Base-by-base conservation (phyloP, 805 yeast species). In the Tetrapisispora taiwanensis region DNA sequence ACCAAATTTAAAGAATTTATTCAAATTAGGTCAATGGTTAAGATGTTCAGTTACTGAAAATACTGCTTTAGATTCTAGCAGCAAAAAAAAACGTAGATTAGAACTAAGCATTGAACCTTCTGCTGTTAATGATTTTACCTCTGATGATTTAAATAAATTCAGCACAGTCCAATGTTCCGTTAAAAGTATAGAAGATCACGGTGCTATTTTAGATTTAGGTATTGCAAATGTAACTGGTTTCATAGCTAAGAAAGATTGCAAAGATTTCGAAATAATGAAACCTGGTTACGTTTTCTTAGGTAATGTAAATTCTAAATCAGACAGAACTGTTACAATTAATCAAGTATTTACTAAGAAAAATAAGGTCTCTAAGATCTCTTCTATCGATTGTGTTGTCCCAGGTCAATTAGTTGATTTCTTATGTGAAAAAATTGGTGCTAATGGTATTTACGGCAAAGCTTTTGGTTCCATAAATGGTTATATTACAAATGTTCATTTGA, bases 161-260 rank as follows among this genome's bases (percentile, higher is more conserved):
- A 42, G 59, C 14, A 58, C 82, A 4, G 58, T 92, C 2, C 98
- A 92, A 65, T 89, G 79, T 20, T 71, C 85, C 2, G 78, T 92
- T 19, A 73, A 71, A 48, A 81, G 94, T 39, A 65, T 85, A 20
- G 97, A 92, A 71, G 99, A 92, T 60, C 96, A 87, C 60, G 98
- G 98, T 65, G 74, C 79, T 20, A 76, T 85, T 45, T 65, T 90
- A 36, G 82, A 81, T 52, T 62, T 83, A 33, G 97, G 97, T 30
- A 59, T 72, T 41, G 62, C 62, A 8, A 74, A 71, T 6, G 46
- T 73, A 8, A 67, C 77, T 26, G 95, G 95, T 1, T 89, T 90
- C 62, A 68, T 89, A 39, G 74, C 94, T 1, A 79, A 76, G 50
- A 82, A 81, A 51, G 90, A 82, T 46, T 63, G 83, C 41, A 60